phyloP scores from a whole-genome alignment of 2,329 filamentous ascomycete genomes.

The Xylariaceae sp. region DNA sequence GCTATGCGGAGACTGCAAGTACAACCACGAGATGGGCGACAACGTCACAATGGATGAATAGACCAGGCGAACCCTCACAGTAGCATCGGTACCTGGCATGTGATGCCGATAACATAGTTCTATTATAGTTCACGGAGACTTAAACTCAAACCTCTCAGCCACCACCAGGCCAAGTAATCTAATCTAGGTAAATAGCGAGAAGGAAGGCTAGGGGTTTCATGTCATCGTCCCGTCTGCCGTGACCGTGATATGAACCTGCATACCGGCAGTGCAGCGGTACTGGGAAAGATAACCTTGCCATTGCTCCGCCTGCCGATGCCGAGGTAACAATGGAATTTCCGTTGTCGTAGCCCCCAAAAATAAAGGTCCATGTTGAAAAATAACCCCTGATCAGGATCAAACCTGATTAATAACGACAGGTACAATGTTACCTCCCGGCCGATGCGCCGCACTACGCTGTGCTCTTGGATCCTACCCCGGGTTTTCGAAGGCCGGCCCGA shows the following conservation, averaged over 20 bases:
- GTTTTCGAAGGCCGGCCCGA: slow-evolving; percentile 36
- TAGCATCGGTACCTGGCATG: slow-evolving; percentile 10
- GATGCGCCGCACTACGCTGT: slow-evolving; percentile 3
- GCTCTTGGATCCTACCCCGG: slow-evolving; percentile 36
- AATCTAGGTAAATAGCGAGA: neutral
- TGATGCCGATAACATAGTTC: slow-evolving; percentile 14
- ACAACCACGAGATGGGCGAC: neutral
- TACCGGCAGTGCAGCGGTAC: slow-evolving; percentile 5
- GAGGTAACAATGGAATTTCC: neutral
- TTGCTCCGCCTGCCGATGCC: slow-evolving; percentile 7
- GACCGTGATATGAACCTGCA: slow-evolving; percentile 7
- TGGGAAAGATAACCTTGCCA: slow-evolving; percentile 16
- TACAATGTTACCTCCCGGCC: neutral
- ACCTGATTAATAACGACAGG: slow-evolving; percentile 3
- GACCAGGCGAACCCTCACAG: slow-evolving; percentile 9
- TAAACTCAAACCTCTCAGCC: neutral
- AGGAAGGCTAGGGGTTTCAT: slow-evolving; percentile 8
- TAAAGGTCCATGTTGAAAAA: neutral
- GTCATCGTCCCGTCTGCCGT: neutral
- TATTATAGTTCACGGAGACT: slow-evolving; percentile 19
- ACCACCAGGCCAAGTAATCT: neutral
- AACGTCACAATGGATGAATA: no score
- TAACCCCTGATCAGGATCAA: slow-evolving; percentile 6
- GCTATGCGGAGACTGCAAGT: neutral
- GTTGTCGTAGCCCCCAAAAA: slow-evolving; percentile 1